A percentile compares a stretch with the other conserved stretches of the same genome.
These are phyloP conservation scores for Ustulina deusta DNA, from an alignment of 2,329 filamentous ascomycete genomes.

Conservation along the genomic window DNA sequence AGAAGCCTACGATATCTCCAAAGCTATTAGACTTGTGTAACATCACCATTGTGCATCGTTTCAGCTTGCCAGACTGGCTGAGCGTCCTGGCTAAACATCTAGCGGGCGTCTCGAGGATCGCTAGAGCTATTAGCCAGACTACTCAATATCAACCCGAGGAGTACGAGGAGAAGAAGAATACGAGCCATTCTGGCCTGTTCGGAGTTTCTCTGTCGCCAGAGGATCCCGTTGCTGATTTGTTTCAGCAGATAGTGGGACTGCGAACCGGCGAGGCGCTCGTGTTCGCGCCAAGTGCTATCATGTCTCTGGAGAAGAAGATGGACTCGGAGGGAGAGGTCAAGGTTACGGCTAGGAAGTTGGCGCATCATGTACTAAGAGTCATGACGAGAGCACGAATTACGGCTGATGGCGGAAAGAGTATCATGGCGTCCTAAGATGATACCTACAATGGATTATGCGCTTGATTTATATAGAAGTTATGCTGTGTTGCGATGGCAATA, in stretches of 20 bases:
- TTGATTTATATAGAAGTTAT: too few species aligned
- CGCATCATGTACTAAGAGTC: slow-evolving; percentile 56
- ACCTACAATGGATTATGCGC: too few species aligned
- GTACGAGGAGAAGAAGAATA: background rate
- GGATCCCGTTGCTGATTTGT: slow-evolving; percentile 50
- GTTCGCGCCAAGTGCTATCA: slow-evolving; percentile 59
- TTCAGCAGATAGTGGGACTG: slow-evolving; percentile 58
- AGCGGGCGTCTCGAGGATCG: slow-evolving; percentile 33
- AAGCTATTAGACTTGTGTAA: slow-evolving; percentile 77
- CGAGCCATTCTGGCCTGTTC: background rate
- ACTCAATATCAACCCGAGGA: too few species aligned
- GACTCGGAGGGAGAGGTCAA: too few species aligned
- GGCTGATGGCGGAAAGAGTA: slow-evolving; percentile 58
- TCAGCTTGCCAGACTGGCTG: slow-evolving; percentile 36
- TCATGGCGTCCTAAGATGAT: slow-evolving; percentile 61
- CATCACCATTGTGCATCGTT: slow-evolving; percentile 40
- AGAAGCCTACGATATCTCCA: slow-evolving; percentile 79
- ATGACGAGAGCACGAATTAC: slow-evolving; percentile 58
- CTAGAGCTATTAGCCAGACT: background rate
- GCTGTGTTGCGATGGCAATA: too few species aligned
- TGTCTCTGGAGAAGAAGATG: slow-evolving; percentile 48
- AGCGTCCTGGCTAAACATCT: slow-evolving; percentile 31
- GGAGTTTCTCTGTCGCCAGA: slow-evolving; percentile 25
- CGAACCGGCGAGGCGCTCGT: slow-evolving; percentile 60
- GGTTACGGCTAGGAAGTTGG: slow-evolving; percentile 48